Percentiles rank a stretch among this genome's conserved stretches.
phyloP scores from a whole-genome alignment of 2,329 filamentous ascomycete genomes.

The Rutstroemia sp. region DNA sequence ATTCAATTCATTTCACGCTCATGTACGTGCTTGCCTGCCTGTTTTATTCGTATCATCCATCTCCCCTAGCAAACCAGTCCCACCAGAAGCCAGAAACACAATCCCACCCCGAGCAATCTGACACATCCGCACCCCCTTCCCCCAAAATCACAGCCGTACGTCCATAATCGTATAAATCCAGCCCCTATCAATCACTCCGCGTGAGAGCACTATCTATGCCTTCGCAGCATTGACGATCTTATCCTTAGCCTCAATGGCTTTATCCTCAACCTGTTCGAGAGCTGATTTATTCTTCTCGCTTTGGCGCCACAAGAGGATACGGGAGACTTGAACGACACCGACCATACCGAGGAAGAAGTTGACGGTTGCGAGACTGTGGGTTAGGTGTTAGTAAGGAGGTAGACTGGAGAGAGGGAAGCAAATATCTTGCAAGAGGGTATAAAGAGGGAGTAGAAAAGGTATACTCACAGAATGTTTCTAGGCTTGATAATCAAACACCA shows the following conservation, averaged over 20 bases:
- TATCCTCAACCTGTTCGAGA: constrained; percentile 11
- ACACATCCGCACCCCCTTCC: too few relatives aligned
- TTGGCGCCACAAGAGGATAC: constrained; percentile 63
- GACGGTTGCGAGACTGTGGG: constrained; percentile 71
- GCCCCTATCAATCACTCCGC: background rate
- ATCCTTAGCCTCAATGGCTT: constrained; percentile 17
- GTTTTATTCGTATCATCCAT: too few relatives aligned
- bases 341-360: constrained; percentile 97
- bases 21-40: too few relatives aligned
- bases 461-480: constrained; percentile 73
- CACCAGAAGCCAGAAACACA: too few relatives aligned
- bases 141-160: too few relatives aligned
- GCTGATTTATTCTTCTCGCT: constrained; percentile 43
- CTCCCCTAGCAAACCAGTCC: too few relatives aligned
- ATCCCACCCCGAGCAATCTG: too few relatives aligned
- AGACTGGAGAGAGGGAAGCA: background rate
- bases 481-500: constrained; percentile 98
- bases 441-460: constrained; percentile 12
- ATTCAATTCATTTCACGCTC: too few relatives aligned
- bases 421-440: background rate
- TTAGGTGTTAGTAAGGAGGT: background rate
- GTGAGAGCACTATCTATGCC: constrained; percentile 19
- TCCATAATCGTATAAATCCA: too few relatives aligned
- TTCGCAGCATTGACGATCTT: constrained; percentile 29
- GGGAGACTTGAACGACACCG: constrained; percentile 71